Evolutionary conservation across 495 filamentous ascomycete species (phyloP).

Genomic region (Extremus antarcticus): DNA sequence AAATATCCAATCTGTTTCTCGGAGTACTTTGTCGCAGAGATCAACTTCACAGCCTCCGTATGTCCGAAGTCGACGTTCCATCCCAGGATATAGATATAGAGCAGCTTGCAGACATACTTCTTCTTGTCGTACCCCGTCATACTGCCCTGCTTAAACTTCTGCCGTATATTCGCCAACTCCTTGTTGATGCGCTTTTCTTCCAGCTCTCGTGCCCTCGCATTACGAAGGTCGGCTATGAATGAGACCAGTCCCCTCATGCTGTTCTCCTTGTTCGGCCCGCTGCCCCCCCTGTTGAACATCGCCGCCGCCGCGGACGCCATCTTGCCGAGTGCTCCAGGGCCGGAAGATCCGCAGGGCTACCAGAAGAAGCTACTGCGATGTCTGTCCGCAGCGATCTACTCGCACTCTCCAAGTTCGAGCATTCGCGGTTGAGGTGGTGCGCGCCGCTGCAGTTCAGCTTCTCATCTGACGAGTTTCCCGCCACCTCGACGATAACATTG

Average conservation of each 20-base stretch:
- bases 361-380: not conserved
- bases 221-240: slow-evolving; percentile 95
- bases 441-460: no score
- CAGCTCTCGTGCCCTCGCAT: slow-evolving; percentile 86
- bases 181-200: slow-evolving; percentile 99
- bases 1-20: slow-evolving; percentile 99
- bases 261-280: slow-evolving; percentile 16
- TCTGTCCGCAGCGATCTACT: not conserved
- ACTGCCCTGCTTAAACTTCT: slow-evolving; percentile 63
- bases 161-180: slow-evolving; percentile 93
- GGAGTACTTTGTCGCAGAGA: slow-evolving; percentile 93
- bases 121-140: slow-evolving; percentile 84
- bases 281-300: slow-evolving; percentile 27
- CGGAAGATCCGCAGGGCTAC: not conserved
- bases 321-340: slow-evolving; percentile 3
- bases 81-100: slow-evolving; percentile 98
- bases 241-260: slow-evolving; percentile 64
- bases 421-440: not conserved
- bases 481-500: not conserved
- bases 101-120: slow-evolving; percentile 99
- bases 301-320: slow-evolving; percentile 29
- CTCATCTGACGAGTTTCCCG: no score
- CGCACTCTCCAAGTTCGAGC: not conserved
- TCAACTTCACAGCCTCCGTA: slow-evolving; percentile 93
- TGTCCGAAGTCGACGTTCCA: slow-evolving; percentile 99